A percentile compares a stretch with the other conserved stretches of the same genome.
These are phyloP conservation scores for Pestalotiopsis sp. DNA, from an alignment of 2,329 filamentous ascomycete genomes.

Conservation along the genomic window DNA sequence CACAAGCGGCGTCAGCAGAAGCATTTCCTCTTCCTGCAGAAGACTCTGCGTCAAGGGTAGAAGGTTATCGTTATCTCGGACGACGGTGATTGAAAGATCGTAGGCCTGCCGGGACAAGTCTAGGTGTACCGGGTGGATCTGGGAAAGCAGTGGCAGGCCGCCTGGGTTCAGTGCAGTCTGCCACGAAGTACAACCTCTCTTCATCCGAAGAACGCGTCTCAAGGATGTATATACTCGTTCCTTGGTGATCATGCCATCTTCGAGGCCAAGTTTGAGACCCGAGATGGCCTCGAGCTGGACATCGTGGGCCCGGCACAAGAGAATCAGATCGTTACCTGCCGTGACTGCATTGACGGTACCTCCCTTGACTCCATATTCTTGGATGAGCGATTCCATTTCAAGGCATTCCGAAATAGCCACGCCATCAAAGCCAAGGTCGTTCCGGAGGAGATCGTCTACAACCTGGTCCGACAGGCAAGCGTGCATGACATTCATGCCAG, in stretches of 20 bases:
- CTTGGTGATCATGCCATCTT: conserved; percentile 86
- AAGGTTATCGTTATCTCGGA: conserved; percentile 84
- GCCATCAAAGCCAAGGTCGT: conserved; percentile 85
- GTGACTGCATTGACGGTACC: conserved; percentile 98
- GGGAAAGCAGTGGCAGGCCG: conserved; percentile 75
- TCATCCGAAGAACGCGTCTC: conserved; percentile 76
- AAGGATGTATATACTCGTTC: conserved; percentile 81
- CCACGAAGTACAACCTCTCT: conserved; percentile 87
- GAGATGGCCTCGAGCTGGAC: conserved; percentile 91
- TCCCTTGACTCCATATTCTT: conserved; percentile 95
- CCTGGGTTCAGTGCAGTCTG: conserved; percentile 86
- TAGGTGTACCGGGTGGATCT: conserved; percentile 81
- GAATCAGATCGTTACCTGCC: conserved; percentile 89
- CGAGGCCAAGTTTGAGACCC: conserved; percentile 84
- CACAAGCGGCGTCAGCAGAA: conserved; percentile 85
- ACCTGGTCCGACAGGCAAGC: conserved; percentile 93
- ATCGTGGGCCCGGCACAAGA: conserved; percentile 85
- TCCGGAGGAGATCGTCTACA: conserved; percentile 85
- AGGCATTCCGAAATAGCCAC: conserved; percentile 95
- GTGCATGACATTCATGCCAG: conserved; percentile 92
- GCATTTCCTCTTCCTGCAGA: conserved; percentile 83
- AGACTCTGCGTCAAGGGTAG: conserved; percentile 82
- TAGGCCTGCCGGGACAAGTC: conserved; percentile 84
- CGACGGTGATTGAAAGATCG: conserved; percentile 89
- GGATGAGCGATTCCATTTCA: conserved; percentile 94